phyloP scores from a whole-genome alignment of 768 basidiomycete species.

The Suillus sp. region DNA sequence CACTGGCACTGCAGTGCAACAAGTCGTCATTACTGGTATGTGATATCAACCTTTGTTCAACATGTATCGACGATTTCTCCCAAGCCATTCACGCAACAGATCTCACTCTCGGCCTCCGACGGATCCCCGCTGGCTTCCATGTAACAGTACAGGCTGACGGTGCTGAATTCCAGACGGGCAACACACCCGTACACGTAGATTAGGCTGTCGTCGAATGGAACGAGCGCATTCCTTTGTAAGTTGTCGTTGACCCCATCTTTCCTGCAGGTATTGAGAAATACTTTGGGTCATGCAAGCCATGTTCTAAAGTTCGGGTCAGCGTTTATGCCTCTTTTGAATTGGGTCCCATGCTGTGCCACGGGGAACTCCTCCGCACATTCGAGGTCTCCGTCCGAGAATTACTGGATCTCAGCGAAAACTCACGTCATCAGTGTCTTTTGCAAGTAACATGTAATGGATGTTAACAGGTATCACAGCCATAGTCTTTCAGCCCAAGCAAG shows the following conservation, averaged over 20 bases:
- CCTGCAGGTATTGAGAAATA: background rate
- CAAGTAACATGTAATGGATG: no score
- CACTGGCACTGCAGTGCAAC: background rate
- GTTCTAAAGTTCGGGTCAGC: background rate
- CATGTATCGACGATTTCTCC: background rate
- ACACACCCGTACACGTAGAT: background rate
- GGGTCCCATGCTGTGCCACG: slow-evolving; percentile 11
- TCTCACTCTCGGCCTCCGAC: slow-evolving; percentile 9
- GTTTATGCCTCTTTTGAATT: slow-evolving; percentile 15
- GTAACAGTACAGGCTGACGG: background rate
- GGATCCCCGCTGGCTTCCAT: slow-evolving; percentile 18
- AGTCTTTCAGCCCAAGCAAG: background rate
- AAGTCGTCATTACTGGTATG: background rate
- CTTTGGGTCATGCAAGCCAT: slow-evolving; percentile 2
- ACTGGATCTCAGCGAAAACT: background rate
- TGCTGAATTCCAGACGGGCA: background rate
- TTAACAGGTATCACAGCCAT: background rate
- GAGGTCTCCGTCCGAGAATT: slow-evolving; percentile 6
- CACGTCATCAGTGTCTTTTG: slow-evolving; percentile 4
- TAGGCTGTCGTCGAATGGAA: slow-evolving; percentile 4
- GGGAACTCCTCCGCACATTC: slow-evolving; percentile 10
- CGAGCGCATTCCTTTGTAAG: slow-evolving; percentile 4
- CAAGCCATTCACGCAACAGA: slow-evolving; percentile 17
- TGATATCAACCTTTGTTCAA: background rate
- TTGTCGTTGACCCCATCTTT: background rate